phyloP scores from a whole-genome alignment of 2,329 filamentous ascomycete genomes.

The Fusarium solani-melongenae region DNA sequence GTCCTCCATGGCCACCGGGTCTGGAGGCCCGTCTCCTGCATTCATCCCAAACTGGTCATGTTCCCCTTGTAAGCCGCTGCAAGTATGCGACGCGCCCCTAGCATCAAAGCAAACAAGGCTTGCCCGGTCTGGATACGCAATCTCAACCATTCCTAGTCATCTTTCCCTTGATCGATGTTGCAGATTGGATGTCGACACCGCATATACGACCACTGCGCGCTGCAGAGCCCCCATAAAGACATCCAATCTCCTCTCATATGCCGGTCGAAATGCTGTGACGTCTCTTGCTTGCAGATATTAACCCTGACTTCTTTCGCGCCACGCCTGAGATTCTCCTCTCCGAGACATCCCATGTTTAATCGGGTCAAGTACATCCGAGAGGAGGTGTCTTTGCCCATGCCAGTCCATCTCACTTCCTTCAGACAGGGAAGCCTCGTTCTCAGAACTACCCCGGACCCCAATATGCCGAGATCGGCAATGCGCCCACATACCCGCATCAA shows the following conservation, averaged over 20 bases:
- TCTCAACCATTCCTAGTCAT: conserved; percentile 34
- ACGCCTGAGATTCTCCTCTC: conserved; percentile 4
- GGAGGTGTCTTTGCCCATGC: conserved; percentile 12
- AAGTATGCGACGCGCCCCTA: conserved; percentile 23
- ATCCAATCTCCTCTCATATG: conserved; percentile 35
- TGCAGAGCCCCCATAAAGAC: conserved; percentile 22
- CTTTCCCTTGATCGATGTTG: conserved; percentile 8
- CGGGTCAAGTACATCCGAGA: conserved; percentile 30
- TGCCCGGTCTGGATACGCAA: conserved; percentile 8
- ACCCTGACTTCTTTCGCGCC: neutral
- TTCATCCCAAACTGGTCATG: conserved; percentile 25
- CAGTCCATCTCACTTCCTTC: conserved; percentile 12
- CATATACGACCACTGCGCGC: neutral
- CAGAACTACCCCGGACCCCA: conserved; percentile 14
- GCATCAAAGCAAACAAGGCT: neutral
- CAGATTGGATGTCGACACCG: neutral
- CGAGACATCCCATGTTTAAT: conserved; percentile 23
- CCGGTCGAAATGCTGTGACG: conserved; percentile 25
- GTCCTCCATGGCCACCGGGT: too few species aligned
- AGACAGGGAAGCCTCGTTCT: neutral
- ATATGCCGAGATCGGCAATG: conserved; percentile 29
- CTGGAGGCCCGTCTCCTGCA: conserved; percentile 25
- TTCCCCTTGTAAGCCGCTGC: conserved; percentile 20
- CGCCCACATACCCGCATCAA: conserved; percentile 6
- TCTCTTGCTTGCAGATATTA: conserved; percentile 19